A percentile compares a stretch with the other conserved stretches of the same genome.
Conservation (phyloP, 495 filamentous ascomycete species). For the Polyplosphaeria fusca region DNA sequence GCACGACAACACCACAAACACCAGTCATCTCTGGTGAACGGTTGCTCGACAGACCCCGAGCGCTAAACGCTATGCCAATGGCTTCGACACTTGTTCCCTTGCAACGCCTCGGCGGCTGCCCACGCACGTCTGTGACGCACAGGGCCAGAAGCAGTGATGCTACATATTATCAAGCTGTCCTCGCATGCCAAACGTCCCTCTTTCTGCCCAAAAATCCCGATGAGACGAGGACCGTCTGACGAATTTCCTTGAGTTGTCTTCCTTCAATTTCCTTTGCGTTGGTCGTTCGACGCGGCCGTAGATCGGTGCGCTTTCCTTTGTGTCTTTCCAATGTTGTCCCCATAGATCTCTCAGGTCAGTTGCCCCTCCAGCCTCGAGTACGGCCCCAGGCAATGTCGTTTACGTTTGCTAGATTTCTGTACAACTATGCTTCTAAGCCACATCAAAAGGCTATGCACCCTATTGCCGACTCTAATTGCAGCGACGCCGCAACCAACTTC, state of each 20-base stretch:
- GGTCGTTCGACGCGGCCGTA: slow-evolving; percentile 23
- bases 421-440: slow-evolving; percentile 36
- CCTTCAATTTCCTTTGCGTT: slow-evolving; percentile 30
- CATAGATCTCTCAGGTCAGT: slow-evolving; percentile 30
- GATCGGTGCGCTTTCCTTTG: slow-evolving; percentile 22
- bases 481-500: slow-evolving; percentile 22
- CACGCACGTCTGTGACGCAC: slow-evolving; percentile 25
- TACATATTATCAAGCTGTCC: slow-evolving; percentile 31
- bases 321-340: slow-evolving; percentile 25
- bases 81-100: slow-evolving; percentile 9
- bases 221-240: slow-evolving; percentile 30
- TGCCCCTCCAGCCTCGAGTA: no score
- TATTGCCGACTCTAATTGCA: slow-evolving; percentile 30
- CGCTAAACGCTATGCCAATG: slow-evolving; percentile 26
- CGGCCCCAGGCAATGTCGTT: slow-evolving; percentile 24
- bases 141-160: slow-evolving; percentile 15
- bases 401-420: slow-evolving; percentile 25
- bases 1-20: slow-evolving; percentile 18
- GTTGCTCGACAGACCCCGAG: slow-evolving; percentile 10
- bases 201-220: slow-evolving; percentile 14
- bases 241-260: slow-evolving; percentile 33
- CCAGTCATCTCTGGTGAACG: slow-evolving; percentile 20
- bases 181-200: slow-evolving; percentile 6
- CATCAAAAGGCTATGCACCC: slow-evolving; percentile 30
- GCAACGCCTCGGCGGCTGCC: slow-evolving; percentile 34